phyloP scores from a whole-genome alignment of 2,329 filamentous ascomycete genomes.

The Pseudogymnoascus sp. region DNA sequence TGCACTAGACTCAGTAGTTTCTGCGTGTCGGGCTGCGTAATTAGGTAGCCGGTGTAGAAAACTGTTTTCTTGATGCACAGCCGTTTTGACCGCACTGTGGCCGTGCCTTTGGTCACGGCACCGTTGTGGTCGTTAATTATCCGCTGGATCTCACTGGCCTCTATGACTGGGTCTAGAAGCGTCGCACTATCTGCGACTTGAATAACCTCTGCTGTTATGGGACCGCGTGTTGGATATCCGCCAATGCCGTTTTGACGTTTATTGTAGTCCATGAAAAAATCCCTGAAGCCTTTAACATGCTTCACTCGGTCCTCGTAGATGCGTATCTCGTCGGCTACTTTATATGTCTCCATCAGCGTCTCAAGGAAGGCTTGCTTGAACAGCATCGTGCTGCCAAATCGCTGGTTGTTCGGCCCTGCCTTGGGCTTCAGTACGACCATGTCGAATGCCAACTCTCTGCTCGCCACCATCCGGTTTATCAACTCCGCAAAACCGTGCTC shows the following conservation, averaged over 20 bases:
- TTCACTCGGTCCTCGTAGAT: slow-evolving; percentile 61
- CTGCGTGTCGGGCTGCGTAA: slow-evolving; percentile 63
- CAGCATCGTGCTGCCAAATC: slow-evolving; percentile 73
- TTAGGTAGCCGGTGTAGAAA: slow-evolving; percentile 88
- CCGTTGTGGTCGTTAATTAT: slow-evolving; percentile 85
- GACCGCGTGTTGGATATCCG: slow-evolving; percentile 48
- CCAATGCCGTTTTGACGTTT: slow-evolving; percentile 41
- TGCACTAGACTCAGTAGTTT: slow-evolving; percentile 64
- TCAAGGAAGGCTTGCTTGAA: slow-evolving; percentile 87
- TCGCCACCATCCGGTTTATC: slow-evolving; percentile 70
- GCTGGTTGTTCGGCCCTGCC: slow-evolving; percentile 71
- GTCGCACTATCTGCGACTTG: slow-evolving; percentile 73
- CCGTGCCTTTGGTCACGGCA: slow-evolving; percentile 38
- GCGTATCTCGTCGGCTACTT: slow-evolving; percentile 71
- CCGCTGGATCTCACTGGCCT: slow-evolving; percentile 77
- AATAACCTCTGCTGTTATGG: slow-evolving; percentile 72
- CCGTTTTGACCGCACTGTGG: slow-evolving; percentile 28
- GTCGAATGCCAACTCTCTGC: slow-evolving; percentile 78
- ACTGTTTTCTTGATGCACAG: slow-evolving; percentile 78
- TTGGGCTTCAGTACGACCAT: slow-evolving; percentile 81
- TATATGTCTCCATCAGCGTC: slow-evolving; percentile 79
- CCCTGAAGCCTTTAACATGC: slow-evolving; percentile 73
- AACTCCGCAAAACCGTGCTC: slow-evolving; percentile 72
- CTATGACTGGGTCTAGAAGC: slow-evolving; percentile 67
- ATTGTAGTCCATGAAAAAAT: slow-evolving; percentile 78